Conservation (phyloP, 75 land plant species). For the Isoetes taiwanensis region DNA sequence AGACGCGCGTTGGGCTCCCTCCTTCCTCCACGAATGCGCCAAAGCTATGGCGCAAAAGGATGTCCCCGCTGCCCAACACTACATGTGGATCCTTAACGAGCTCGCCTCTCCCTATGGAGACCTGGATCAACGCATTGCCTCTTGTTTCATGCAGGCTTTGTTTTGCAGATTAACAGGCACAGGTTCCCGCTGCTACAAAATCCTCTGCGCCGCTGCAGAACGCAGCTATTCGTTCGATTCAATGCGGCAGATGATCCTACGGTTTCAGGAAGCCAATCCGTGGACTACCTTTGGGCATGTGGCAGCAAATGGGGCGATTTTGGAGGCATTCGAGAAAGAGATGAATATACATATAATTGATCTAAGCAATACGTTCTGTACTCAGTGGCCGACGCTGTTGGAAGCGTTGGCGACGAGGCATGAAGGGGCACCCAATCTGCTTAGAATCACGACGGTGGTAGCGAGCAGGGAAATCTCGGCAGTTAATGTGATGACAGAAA, state of each 20-base stretch:
- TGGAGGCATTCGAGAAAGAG: slow-evolving; percentile 78
- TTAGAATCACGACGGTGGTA: slow-evolving; percentile 52
- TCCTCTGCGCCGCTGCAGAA: slow-evolving; percentile 52
- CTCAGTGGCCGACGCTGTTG: slow-evolving; percentile 92
- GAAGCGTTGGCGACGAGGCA: slow-evolving; percentile 83
- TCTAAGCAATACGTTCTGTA: slow-evolving; percentile 71
- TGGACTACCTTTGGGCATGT: slow-evolving; percentile 95
- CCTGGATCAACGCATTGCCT: slow-evolving; percentile 60
- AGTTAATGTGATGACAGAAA: slow-evolving; percentile 63
- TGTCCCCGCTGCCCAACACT: slow-evolving; percentile 51
- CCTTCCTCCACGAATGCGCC: slow-evolving; percentile 53
- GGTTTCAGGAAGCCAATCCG: slow-evolving; percentile 86
- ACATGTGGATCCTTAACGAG: slow-evolving; percentile 94
- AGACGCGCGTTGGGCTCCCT: slow-evolving; percentile 62
- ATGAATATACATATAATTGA: slow-evolving; percentile 66
- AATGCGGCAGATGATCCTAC: slow-evolving; percentile 51
- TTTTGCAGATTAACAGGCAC: slow-evolving; percentile 66
- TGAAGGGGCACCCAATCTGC: slow-evolving; percentile 77
- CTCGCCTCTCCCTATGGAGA: slow-evolving; percentile 86
- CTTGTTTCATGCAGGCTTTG: slow-evolving; percentile 75
- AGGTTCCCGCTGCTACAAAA: slow-evolving; percentile 43
- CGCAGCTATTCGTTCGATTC: slow-evolving; percentile 59
- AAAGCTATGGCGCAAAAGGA: slow-evolving; percentile 45
- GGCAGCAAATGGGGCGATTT: slow-evolving; percentile 76
- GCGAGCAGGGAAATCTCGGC: slow-evolving; percentile 16